Evolutionary conservation across 805 yeast species (phyloP).

Genomic region (Wickerhamiella domercqiae): DNA sequence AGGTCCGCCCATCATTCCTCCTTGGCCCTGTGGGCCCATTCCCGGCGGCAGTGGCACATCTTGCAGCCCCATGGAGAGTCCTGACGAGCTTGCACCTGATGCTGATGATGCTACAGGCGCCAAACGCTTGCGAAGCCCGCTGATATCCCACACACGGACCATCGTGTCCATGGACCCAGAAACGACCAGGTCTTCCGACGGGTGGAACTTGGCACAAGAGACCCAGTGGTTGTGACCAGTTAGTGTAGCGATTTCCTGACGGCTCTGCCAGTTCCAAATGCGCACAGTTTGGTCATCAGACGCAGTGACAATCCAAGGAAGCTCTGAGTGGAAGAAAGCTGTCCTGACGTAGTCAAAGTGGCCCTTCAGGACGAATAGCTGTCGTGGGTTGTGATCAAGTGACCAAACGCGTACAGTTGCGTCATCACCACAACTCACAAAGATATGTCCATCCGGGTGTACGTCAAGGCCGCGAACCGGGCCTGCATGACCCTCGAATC

Average conservation of each 20-base stretch:
- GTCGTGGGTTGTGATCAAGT: constrained; percentile 61
- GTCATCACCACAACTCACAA: constrained; percentile 96
- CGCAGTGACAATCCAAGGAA: constrained; percentile 93
- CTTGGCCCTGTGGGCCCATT: not conserved
- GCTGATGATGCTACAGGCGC: constrained; percentile 2
- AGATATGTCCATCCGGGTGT: constrained; percentile 96
- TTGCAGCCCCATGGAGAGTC: constrained; percentile 7
- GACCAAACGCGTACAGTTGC: constrained; percentile 94
- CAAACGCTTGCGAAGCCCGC: constrained; percentile 59
- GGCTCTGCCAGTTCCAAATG: constrained; percentile 99
- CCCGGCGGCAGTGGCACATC: constrained; percentile 1
- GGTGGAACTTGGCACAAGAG: constrained; percentile 96
- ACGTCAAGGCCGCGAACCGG: constrained; percentile 92
- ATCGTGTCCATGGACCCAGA: constrained; percentile 95
- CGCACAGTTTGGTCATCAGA: constrained; percentile 98
- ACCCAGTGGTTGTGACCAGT: constrained; percentile 98
- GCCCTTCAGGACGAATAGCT: constrained; percentile 80
- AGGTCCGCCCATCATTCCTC: not conserved
- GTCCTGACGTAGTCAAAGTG: constrained; percentile 93
- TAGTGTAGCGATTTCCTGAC: constrained; percentile 90
- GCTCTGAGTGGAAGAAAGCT: constrained; percentile 83
- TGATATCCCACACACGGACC: constrained; percentile 98
- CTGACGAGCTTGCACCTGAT: constrained; percentile 1
- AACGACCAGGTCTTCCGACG: constrained; percentile 83
- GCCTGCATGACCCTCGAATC: constrained; percentile 97